Evolutionary conservation across 2,329 filamentous ascomycete species (phyloP).

Genomic region (Dactylellina sp.): DNA sequence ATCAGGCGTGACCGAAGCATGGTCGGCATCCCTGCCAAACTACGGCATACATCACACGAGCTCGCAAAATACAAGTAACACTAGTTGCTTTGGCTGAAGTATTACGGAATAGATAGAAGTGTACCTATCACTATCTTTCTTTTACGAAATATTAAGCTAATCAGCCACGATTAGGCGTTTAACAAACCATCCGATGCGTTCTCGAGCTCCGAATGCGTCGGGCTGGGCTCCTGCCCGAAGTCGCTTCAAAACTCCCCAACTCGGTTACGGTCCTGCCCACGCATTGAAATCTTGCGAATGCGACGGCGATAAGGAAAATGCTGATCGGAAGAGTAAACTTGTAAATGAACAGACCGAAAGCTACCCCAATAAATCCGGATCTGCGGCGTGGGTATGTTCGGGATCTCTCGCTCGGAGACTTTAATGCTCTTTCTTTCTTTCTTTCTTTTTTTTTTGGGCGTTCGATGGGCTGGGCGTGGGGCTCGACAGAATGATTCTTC

Average conservation of each 20-base stretch:
- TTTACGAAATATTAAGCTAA: conserved; percentile 42
- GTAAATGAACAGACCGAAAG: conserved; percentile 1
- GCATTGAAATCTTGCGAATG: conserved; percentile 4
- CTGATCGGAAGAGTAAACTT: background rate
- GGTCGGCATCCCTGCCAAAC: background rate
- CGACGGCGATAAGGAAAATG: background rate
- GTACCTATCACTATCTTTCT: conserved; percentile 8
- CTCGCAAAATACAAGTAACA: background rate
- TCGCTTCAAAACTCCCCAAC: conserved; percentile 19
- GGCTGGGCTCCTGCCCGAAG: conserved; percentile 13
- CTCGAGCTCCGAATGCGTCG: conserved; percentile 6
- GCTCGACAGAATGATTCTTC: background rate
- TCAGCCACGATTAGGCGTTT: background rate
- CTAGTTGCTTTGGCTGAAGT: background rate
- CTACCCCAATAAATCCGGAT: background rate
- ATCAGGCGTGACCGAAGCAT: conserved; percentile 6
- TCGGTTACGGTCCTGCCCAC: conserved; percentile 1
- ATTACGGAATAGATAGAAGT: background rate
- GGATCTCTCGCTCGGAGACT: conserved; percentile 18
- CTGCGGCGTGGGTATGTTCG: background rate
- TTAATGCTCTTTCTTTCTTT: background rate
- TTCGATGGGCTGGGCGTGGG: background rate
- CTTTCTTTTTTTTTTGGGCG: background rate
- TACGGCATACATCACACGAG: conserved; percentile 20
- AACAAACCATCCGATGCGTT: background rate